These are phyloP conservation scores for Sistotremastrum niveocremeum DNA, from an alignment of 768 basidiomycete genomes.

Conservation along the genomic window DNA sequence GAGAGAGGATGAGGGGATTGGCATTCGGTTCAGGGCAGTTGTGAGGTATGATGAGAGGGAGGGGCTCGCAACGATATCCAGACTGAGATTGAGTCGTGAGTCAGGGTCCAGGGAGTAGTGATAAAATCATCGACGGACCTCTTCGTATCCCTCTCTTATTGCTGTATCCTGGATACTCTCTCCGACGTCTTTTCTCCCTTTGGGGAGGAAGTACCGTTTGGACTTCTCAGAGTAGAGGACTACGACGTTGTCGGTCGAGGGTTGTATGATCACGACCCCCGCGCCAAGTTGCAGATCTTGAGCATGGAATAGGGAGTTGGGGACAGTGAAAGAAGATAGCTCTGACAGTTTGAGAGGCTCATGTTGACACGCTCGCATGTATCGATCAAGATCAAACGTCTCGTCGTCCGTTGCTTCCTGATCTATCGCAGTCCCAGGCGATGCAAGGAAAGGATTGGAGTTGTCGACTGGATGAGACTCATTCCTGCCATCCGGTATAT, in stretches of 20 bases:
- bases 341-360: conserved; percentile 15
- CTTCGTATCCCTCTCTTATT: conserved; percentile 53
- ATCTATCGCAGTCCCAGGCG: no score
- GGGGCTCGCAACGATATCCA: conserved; percentile 32
- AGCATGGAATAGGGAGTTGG: conserved; percentile 32
- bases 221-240: conserved; percentile 28
- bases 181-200: conserved; percentile 52
- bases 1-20: no score
- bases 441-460: no score
- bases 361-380: no score
- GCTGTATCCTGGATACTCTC: conserved; percentile 48
- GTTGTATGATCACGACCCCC: conserved; percentile 52
- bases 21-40: no score
- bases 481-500: no score
- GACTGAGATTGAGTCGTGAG: conserved; percentile 21
- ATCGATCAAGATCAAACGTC: no score
- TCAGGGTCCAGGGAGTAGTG: no score
- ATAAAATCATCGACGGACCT: conserved; percentile 27
- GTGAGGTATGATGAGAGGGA: conserved; percentile 26
- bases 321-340: conserved; percentile 29
- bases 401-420: no score
- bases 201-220: conserved; percentile 45
- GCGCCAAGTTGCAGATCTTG: conserved; percentile 43
- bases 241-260: conserved; percentile 37
- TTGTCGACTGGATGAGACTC: no score